Percentiles rank a stretch among this genome's conserved stretches.
These are phyloP conservation scores for Dactylellina haptotyla DNA, from an alignment of 2,329 filamentous ascomycete genomes.

Conservation along the genomic window DNA sequence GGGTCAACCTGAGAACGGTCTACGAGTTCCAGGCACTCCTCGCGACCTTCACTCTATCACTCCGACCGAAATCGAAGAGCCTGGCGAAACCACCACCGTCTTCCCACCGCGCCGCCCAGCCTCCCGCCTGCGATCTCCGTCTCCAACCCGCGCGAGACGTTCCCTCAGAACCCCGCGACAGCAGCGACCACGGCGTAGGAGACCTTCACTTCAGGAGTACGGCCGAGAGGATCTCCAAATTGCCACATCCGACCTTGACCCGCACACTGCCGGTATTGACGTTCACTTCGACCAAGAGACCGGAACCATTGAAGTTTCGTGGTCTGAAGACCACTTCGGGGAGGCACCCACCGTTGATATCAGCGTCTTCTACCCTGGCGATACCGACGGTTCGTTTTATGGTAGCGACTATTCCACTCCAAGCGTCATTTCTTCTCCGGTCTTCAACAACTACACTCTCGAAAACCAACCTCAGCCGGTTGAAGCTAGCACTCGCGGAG, in stretches of 20 bases:
- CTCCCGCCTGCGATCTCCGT: conserved; percentile 27
- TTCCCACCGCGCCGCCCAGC: conserved; percentile 19
- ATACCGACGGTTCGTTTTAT: conserved; percentile 35
- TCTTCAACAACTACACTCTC: conserved; percentile 28
- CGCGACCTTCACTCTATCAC: conserved; percentile 37
- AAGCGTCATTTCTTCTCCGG: conserved; percentile 22
- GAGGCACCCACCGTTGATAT: conserved; percentile 52
- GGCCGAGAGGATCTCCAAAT: conserved; percentile 3
- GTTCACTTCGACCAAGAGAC: conserved; percentile 53
- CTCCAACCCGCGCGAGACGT: conserved; percentile 17
- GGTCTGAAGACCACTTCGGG: conserved; percentile 49
- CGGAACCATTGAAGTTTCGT: conserved; percentile 53
- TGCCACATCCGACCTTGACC: conserved; percentile 25
- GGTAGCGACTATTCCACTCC: conserved; percentile 38
- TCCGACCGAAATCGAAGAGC: conserved; percentile 53
- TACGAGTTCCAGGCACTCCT: conserved; percentile 29
- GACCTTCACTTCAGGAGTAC: conserved; percentile 39
- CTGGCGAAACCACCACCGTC: conserved; percentile 10
- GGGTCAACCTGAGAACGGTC: conserved; percentile 22
- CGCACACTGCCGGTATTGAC: conserved; percentile 35
- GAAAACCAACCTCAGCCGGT: conserved; percentile 31
- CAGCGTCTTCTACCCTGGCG: conserved; percentile 48
- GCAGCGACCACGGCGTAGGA: conserved; percentile 16
- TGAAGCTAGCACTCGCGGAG: conserved; percentile 41
- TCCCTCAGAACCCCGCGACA: conserved; percentile 26